Base-by-base conservation (phyloP, 108 stramenopile genomes). In the Nitzschia inconspicua region DNA sequence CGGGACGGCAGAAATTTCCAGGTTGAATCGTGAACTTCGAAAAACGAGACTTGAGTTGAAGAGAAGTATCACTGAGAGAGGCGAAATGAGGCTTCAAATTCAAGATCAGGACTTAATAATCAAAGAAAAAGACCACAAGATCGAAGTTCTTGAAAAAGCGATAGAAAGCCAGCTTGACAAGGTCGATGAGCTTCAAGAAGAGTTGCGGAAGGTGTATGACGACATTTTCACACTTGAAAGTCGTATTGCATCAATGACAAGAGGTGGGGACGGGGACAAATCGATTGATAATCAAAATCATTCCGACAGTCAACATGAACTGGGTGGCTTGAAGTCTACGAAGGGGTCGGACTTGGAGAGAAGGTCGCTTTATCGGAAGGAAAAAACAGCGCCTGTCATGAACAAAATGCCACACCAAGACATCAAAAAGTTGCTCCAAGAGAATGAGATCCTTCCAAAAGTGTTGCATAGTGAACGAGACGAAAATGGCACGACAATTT, bases 81-180 rank as follows among this genome's bases (percentile, higher is more conserved):
- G 53, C 23, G 65, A 66, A 24, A 30, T 66, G 3, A 31, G 44
- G 24, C 20, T 47, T 8, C 44, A 66, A 16, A 27, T 66, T 20
- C 30, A 25, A 3, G 54, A 66, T n/a, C 40, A 32, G 5, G 65
- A 66, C 11, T 3, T 47, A 14, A 28, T 47, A 2, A 19, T 55
- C 19, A 47, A 66, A 14, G 48, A 59, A 30, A 30, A 36, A 2
- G 57, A 50, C 36, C 24, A 32, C 9, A 68, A 50, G 18, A 41
- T 59, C 27, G 30, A 68, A 31, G 57, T 42, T 5, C 57, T 68
- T 5, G 59, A 69, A 47, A 53, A 69, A 29, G 57, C 51, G 19
- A 51, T 53, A 25, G 68, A 60, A 32, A 50, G 43, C 26, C 68
- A 60, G 29, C 25, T 69, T 36, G 58, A 66, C 44, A 55, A 66